Evolutionary conservation across 2,329 filamentous ascomycete species (phyloP).

Genomic region (Lecanosticta acicola): DNA sequence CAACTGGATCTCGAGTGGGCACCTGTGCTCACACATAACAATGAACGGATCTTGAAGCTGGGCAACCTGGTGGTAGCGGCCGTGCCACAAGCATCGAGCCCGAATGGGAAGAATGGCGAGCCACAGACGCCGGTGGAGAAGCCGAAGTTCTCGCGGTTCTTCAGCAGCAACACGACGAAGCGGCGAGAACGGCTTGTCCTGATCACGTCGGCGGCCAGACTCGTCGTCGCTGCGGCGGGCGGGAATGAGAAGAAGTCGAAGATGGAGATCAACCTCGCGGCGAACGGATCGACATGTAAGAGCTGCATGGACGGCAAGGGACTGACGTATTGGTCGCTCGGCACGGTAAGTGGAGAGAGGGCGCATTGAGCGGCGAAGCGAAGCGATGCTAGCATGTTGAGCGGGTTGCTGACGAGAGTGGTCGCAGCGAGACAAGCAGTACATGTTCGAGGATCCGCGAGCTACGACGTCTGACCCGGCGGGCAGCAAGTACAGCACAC

Average conservation of each 20-base stretch:
- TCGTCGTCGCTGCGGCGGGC: constrained; percentile 83
- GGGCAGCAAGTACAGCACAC: constrained; percentile 61
- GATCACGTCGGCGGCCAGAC: constrained; percentile 84
- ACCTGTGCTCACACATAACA: constrained; percentile 80
- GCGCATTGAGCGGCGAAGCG: too few species aligned
- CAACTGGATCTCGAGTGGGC: constrained; percentile 99
- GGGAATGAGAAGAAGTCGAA: constrained; percentile 96
- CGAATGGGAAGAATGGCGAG: constrained; percentile 63
- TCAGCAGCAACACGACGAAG: constrained; percentile 84
- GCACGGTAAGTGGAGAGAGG: constrained; percentile 87
- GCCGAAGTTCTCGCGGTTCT: constrained; percentile 89
- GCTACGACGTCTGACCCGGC: constrained; percentile 59
- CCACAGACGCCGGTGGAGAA: constrained; percentile 50
- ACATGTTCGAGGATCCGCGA: constrained; percentile 90
- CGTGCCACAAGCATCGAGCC: constrained; percentile 63
- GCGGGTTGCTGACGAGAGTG: too few species aligned
- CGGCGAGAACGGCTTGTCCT: constrained; percentile 90
- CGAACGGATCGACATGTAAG: constrained; percentile 69
- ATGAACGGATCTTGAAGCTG: constrained; percentile 90
- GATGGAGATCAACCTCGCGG: constrained; percentile 78
- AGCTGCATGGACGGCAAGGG: constrained; percentile 82
- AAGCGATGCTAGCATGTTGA: constrained; percentile 7
- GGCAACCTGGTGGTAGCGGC: constrained; percentile 85
- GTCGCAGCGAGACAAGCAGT: constrained; percentile 79
- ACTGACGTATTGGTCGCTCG: constrained; percentile 79